Evolutionary conservation across 2,329 filamentous ascomycete species (phyloP), one percentile per base, ranked within the genome.

Genomic region (Sporothrix curviconia): DNA sequence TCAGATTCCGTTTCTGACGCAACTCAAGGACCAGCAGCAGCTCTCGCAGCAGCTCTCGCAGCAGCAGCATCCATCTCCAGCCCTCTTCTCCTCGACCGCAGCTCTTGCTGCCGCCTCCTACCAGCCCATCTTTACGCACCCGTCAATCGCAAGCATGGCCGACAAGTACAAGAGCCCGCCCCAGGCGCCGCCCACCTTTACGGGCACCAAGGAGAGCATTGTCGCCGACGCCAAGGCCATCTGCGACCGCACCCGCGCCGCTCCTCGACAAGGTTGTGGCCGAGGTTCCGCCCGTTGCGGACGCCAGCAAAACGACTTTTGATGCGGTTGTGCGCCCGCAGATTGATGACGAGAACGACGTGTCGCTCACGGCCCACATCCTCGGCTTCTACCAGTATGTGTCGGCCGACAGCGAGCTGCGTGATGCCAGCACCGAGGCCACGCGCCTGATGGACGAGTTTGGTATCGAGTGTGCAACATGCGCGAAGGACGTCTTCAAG

Each of bases 321-420:
- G 71, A 73, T 54, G 76, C 77, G n/a, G 77, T 81, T 51, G 68
- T 83, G 52, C 73, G 77, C 30, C 90, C 90, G 17, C 84, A 94
- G 67, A 83, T 87, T 28, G 76, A 83, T 51, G 87, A 89, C 65
- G 87, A 91, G 73, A 88, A 92, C 70, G 67, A 76, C 42, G 76
- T 80, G 63, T 76, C 77, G 1, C 75, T 88, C 25, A 76, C 79
- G 61, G 73, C 78, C 49, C 78, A 84, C 59, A 91, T 91, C 62
- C 73, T 92, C 55, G 84, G 84, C 62, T 92, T 94, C 73, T 92
- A 92, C 71, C 86, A 91, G 67, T 85, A 89, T 62, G 87, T 92
- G 3, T 90, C 86, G 17, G 80, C 79, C 0, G 78, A 90, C 66
- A 78, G 80, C 61, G 79, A 78, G 55, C 76, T 94, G 47, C 82